Percentiles rank a stretch among this genome's conserved stretches.
phyloP scores from a whole-genome alignment of 1,139 yeast species.

The Geotrichum phurueaensis region DNA sequence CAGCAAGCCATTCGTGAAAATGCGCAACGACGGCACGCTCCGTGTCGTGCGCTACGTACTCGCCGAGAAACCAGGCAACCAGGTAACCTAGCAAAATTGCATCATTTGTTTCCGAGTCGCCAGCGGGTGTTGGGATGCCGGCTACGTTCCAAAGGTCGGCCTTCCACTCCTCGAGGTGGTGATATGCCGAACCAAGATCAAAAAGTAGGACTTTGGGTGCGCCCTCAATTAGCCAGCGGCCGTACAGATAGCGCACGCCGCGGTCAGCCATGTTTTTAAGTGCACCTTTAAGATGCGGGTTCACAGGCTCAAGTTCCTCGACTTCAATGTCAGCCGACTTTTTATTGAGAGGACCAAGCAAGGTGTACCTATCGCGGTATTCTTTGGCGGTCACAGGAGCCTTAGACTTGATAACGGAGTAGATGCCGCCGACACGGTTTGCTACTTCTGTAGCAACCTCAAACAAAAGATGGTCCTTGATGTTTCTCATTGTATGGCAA shows the following conservation, averaged over 20 bases:
- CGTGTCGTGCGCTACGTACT: constrained; percentile 75
- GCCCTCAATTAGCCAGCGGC: constrained; percentile 96
- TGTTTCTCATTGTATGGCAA: constrained; percentile 33
- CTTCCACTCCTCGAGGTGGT: constrained; percentile 83
- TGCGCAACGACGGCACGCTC: constrained; percentile 88
- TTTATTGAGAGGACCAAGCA: constrained; percentile 80
- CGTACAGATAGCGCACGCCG: constrained; percentile 79
- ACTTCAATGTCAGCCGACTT: constrained; percentile 86
- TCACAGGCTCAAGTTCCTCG: constrained; percentile 68
- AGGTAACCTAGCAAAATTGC: constrained; percentile 88
- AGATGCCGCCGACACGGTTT: constrained; percentile 95
- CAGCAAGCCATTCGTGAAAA: constrained; percentile 98
- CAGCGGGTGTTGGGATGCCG: constrained; percentile 89
- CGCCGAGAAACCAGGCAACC: constrained; percentile 98
- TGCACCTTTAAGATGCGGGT: constrained; percentile 46
- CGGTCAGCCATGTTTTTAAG: constrained; percentile 64
- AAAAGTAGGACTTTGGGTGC: constrained; percentile 90
- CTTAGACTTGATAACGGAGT: constrained; percentile 91
- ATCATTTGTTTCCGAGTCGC: constrained; percentile 82
- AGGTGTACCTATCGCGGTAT: constrained; percentile 78
- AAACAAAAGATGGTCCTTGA: constrained; percentile 73
- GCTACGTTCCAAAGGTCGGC: constrained; percentile 85
- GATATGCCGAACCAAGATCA: constrained; percentile 70
- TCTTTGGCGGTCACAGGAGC: constrained; percentile 96
- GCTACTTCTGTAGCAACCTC: constrained; percentile 98